Evolutionary conservation across 148 eudicot genomes (phyloP), one percentile per base, ranked within the genome.

Genomic region (Vaccinium myrtillus): DNA sequence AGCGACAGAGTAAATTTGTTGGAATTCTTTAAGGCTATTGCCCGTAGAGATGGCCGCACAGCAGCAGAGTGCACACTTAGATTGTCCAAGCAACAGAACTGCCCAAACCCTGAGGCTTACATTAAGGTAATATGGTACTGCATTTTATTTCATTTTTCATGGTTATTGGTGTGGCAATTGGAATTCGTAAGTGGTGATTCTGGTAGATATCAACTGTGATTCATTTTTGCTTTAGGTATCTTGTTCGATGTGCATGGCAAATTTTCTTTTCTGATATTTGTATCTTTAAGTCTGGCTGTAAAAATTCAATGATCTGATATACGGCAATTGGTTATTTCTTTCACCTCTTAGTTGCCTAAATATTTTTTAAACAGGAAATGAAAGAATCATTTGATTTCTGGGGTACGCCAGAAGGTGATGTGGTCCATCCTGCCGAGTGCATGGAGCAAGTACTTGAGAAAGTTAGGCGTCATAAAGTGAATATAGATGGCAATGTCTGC

Each of bases 371-470:
- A 82, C 92, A 97, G 99, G 99, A 93, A 88, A 95, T 95, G 21
- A 95, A 78, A 80, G 92, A 93, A 80, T 93, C 98, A 8, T 97
- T 97, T 86, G 94, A 94, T 87, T 97, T 93, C 85, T 97, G 99
- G 99, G 98, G 96, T 63, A 95, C 98, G 23, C 91, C 93, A 59
- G 98, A 95, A 89, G 99, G 99, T 67, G 98, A 95, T 77, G 43
- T 94, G 82, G 92, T 97, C 63, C 99, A 97, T 87, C 99, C 99
- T 71, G 98, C 98, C 15, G 99, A 97, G 79, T 93, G 96, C 91
- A 95, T 97, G 97, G 94, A 93, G 53, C 95, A 97, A 43, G 83
- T 97, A 80, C 92, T 97, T 30, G 99, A 95, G 91, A 84, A 95
- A 91, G 98, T 93, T 79, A 89, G 99, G 82, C 98, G 87, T 63